Percentiles rank a stretch among this genome's conserved stretches.
These are phyloP conservation scores for Eimeria necatrix DNA, from an alignment of 169 alveolate species.

Conservation along the genomic window DNA sequence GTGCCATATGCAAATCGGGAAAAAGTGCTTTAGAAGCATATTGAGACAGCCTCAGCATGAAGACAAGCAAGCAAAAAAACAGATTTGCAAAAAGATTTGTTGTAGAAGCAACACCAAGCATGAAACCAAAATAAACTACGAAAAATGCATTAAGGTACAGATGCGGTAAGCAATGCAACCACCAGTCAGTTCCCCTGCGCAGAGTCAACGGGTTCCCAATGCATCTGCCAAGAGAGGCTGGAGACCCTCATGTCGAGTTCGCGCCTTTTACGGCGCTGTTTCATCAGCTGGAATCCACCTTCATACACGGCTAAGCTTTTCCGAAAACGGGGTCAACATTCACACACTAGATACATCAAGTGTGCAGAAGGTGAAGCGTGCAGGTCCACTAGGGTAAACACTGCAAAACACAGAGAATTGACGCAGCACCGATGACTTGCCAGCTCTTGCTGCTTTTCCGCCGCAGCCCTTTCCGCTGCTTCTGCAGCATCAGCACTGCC, in stretches of 20 bases:
- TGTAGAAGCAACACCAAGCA: too few species aligned
- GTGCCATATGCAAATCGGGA: background rate
- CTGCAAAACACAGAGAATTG: background rate
- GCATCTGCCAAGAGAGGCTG: background rate
- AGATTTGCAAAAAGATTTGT: too few species aligned
- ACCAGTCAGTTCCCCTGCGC: slow-evolving; percentile 66
- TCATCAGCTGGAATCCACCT: background rate
- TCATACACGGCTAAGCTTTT: too few species aligned
- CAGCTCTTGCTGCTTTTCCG: slow-evolving; percentile 33
- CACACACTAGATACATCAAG: background rate
- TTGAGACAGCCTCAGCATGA: background rate
- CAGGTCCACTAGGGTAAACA: background rate
- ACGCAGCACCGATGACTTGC: background rate
- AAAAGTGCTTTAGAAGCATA: too few species aligned
- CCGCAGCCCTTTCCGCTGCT: background rate
- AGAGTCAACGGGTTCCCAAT: slow-evolving; percentile 48
- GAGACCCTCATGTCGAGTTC: slow-evolving; percentile 14
- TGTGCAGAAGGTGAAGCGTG: background rate
- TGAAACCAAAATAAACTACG: too few species aligned
- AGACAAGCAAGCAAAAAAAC: background rate
- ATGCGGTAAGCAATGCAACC: too few species aligned
- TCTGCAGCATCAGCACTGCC: slow-evolving; percentile 18
- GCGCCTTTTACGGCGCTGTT: slow-evolving; percentile 37
- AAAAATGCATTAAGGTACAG: too few species aligned
- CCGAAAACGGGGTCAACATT: background rate